Evolutionary conservation across 805 yeast species (phyloP).

Genomic region (Hermanozyma aechmeae): DNA sequence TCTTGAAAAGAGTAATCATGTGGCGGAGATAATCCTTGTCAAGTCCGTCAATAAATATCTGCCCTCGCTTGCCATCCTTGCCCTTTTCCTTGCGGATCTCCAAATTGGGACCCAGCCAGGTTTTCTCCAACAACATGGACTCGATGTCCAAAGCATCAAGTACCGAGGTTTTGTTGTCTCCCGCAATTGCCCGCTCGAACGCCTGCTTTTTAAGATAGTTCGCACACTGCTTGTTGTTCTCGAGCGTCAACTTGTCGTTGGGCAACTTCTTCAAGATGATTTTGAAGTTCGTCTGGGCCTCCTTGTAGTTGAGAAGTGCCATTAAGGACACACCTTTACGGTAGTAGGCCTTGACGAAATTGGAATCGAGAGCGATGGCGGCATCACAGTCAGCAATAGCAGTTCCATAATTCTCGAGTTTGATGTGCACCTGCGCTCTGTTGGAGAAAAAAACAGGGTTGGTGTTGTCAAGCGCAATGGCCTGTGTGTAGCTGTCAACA

Average conservation of each 20-base stretch:
- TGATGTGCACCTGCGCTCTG: constrained; percentile 84
- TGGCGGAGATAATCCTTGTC: constrained; percentile 49
- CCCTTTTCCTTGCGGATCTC: constrained; percentile 20
- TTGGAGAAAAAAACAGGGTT: constrained; percentile 69
- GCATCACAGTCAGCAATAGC: constrained; percentile 72
- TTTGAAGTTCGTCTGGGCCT: constrained; percentile 64
- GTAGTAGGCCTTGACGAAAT: constrained; percentile 72
- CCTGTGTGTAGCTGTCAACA: constrained; percentile 59
- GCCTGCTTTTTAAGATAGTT: constrained; percentile 62
- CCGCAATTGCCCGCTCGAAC: constrained; percentile 80
- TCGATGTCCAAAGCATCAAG: constrained; percentile 40
- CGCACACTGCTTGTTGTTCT: constrained; percentile 52
- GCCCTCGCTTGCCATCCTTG: no score
- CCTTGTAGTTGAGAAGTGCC: constrained; percentile 68
- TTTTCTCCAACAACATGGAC: constrained; percentile 39
- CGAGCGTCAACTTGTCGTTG: constrained; percentile 56
- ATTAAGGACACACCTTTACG: constrained; percentile 76
- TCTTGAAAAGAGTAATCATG: constrained; percentile 63
- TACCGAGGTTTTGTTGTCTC: constrained; percentile 48
- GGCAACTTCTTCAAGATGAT: constrained; percentile 55
- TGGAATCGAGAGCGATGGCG: constrained; percentile 59
- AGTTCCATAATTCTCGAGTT: constrained; percentile 76
- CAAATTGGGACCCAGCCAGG: constrained; percentile 53
- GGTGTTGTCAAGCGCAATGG: constrained; percentile 53
- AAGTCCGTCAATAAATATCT: constrained; percentile 26